Evolutionary conservation across 2,329 filamentous ascomycete genomes (phyloP).

Genomic region (Fusarium equiseti): DNA sequence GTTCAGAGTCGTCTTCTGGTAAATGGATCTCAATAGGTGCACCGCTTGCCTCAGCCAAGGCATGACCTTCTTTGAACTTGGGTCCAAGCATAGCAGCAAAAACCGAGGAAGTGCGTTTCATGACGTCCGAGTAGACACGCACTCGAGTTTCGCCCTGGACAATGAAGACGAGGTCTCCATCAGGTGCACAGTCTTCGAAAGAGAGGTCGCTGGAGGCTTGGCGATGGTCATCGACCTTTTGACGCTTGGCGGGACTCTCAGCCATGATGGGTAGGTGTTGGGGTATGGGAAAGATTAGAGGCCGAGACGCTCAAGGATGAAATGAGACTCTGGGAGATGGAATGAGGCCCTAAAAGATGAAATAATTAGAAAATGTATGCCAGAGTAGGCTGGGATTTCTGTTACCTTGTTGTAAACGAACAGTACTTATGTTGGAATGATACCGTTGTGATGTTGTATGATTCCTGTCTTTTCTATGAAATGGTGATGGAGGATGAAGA

Average conservation of each 20-base stretch:
- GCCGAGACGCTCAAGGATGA: fast-evolving
- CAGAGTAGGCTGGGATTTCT: background rate
- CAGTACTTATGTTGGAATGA: too few relatives aligned
- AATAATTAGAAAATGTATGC: background rate
- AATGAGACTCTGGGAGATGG: too few relatives aligned
- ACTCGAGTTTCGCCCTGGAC: background rate
- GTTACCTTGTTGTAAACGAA: background rate
- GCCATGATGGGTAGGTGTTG: background rate
- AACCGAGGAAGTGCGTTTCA: background rate
- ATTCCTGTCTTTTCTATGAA: background rate
- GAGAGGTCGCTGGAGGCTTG: fast-evolving
- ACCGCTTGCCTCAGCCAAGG: background rate
- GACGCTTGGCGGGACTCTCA: background rate
- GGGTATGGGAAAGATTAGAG: fast-evolving
- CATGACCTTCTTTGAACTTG: conserved; percentile 10
- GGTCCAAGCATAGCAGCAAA: conserved; percentile 9
- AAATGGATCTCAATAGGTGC: background rate
- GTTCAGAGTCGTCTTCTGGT: background rate
- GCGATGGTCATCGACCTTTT: background rate
- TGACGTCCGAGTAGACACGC: background rate
- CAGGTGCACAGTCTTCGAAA: background rate
- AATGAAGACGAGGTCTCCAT: conserved; percentile 8
- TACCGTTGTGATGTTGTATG: too few relatives aligned
- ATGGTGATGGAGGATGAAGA: background rate
- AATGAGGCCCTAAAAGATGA: background rate